Evolutionary conservation across 495 filamentous ascomycete species (phyloP).

Genomic region (Amniculicola lignicola): DNA sequence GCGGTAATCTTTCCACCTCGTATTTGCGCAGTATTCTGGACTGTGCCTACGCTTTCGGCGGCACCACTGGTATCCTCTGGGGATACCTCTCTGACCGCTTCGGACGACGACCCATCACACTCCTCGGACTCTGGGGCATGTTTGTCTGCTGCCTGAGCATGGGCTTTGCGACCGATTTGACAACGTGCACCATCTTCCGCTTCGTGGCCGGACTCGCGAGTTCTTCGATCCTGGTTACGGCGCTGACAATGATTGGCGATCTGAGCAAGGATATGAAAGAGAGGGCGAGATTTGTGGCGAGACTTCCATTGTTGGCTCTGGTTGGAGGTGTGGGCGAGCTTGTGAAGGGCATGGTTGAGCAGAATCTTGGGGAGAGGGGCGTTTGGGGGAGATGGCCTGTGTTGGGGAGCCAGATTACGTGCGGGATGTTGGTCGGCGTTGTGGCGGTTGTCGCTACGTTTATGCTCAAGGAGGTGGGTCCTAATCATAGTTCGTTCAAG

Average conservation of each 20-base stretch:
- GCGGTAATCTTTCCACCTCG: constrained; percentile 44
- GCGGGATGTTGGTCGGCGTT: constrained; percentile 43
- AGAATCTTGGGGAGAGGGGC: constrained; percentile 36
- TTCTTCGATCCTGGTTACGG: constrained; percentile 44
- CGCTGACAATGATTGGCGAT: constrained; percentile 48
- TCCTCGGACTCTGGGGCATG: constrained; percentile 44
- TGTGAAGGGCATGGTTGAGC: constrained; percentile 37
- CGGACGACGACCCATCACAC: constrained; percentile 42
- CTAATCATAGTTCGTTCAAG: constrained; percentile 19
- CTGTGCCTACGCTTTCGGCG: constrained; percentile 49
- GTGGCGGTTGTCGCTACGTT: constrained; percentile 41
- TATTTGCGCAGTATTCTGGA: constrained; percentile 48
- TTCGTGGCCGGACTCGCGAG: constrained; percentile 45
- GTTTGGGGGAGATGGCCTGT: constrained; percentile 45
- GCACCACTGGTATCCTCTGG: constrained; percentile 45
- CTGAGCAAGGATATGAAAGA: constrained; percentile 39
- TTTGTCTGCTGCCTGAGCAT: constrained; percentile 44
- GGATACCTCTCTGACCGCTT: constrained; percentile 44
- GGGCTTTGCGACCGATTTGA: constrained; percentile 45
- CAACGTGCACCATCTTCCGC: constrained; percentile 44
- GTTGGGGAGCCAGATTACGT: constrained; percentile 45
- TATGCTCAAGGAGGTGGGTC: constrained; percentile 45
- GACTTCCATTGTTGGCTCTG: constrained; percentile 45
- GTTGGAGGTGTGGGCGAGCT: constrained; percentile 47
- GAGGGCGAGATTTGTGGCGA: constrained; percentile 45